These are phyloP conservation scores for Styphnolobium japonicum DNA, from an alignment of 306 rosid species.

Conservation along the genomic window DNA sequence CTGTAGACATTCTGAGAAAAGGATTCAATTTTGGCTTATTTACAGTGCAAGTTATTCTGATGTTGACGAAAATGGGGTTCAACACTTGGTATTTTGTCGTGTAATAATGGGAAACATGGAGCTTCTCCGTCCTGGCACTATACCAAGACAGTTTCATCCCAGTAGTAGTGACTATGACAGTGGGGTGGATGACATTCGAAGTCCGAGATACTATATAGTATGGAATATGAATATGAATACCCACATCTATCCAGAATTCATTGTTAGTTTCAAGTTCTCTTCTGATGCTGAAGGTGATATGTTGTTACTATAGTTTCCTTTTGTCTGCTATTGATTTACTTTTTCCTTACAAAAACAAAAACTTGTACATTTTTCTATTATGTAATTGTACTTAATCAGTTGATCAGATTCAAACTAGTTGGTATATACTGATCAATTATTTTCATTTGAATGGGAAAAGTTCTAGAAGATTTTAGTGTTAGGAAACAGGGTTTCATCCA, in stretches of 20 bases:
- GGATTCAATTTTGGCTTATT: slow-evolving; percentile 41
- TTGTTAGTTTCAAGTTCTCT: slow-evolving; percentile 73
- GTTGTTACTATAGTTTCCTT: slow-evolving; percentile 24
- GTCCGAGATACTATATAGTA: slow-evolving; percentile 55
- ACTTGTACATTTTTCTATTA: neutral
- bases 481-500: slow-evolving; percentile 26
- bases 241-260: slow-evolving; percentile 78
- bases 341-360: neutral
- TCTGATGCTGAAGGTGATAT: slow-evolving; percentile 63
- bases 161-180: slow-evolving; percentile 71
- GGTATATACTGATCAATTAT: neutral
- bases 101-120: slow-evolving; percentile 86
- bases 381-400: slow-evolving; percentile 5
- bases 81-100: slow-evolving; percentile 68
- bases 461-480: slow-evolving; percentile 15
- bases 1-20: slow-evolving; percentile 18
- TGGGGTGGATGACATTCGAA: slow-evolving; percentile 78
- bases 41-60: slow-evolving; percentile 72
- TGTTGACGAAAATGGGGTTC: slow-evolving; percentile 81
- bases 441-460: slow-evolving; percentile 24
- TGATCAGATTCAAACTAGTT: slow-evolving; percentile 25
- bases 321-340: neutral
- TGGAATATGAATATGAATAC: slow-evolving; percentile 87
- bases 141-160: slow-evolving; percentile 68
- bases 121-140: slow-evolving; percentile 56